A percentile compares a stretch with the other conserved stretches of the same genome.
Evolutionary conservation across 1,139 yeast genomes (phyloP).

Genomic region (Pichia terricola): DNA sequence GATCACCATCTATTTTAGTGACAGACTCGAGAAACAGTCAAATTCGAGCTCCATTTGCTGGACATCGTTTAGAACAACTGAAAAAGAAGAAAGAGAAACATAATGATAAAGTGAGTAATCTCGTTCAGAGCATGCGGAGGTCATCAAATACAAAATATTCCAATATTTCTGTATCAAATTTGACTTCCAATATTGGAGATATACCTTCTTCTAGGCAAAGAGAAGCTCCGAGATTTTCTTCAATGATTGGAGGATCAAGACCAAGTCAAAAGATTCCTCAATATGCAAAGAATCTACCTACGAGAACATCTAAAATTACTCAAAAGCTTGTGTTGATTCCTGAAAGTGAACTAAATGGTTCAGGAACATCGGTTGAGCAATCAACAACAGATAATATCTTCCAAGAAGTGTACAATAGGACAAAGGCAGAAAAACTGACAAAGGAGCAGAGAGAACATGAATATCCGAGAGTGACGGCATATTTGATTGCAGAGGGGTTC

Average conservation of each 20-base stretch:
- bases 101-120: conserved; percentile 8
- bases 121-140: conserved; percentile 14
- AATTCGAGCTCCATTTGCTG: conserved; percentile 76
- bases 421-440: conserved; percentile 63
- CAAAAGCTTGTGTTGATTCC: conserved; percentile 85
- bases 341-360: conserved; percentile 2
- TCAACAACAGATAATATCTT: conserved; percentile 26
- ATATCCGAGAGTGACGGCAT: conserved; percentile 82
- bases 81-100: conserved; percentile 10
- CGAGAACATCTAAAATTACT: conserved; percentile 80
- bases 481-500: conserved; percentile 77
- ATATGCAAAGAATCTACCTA: conserved; percentile 59
- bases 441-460: conserved; percentile 60
- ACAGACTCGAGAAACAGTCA: conserved; percentile 70
- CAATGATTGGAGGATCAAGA: conserved; percentile 11
- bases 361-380: conserved; percentile 17
- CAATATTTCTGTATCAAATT: conserved; percentile 61
- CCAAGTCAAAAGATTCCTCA: conserved; percentile 32
- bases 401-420: conserved; percentile 29
- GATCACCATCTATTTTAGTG: conserved; percentile 89
- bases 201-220: conserved; percentile 73
- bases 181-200: conserved; percentile 67
- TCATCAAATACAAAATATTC: conserved; percentile 39
- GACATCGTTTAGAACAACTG: conserved; percentile 31
- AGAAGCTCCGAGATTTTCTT: conserved; percentile 27